A percentile compares a stretch with the other conserved stretches of the same genome.
Conservation (phyloP, 208 protist genomes). For the Leishmania tarentolae region DNA sequence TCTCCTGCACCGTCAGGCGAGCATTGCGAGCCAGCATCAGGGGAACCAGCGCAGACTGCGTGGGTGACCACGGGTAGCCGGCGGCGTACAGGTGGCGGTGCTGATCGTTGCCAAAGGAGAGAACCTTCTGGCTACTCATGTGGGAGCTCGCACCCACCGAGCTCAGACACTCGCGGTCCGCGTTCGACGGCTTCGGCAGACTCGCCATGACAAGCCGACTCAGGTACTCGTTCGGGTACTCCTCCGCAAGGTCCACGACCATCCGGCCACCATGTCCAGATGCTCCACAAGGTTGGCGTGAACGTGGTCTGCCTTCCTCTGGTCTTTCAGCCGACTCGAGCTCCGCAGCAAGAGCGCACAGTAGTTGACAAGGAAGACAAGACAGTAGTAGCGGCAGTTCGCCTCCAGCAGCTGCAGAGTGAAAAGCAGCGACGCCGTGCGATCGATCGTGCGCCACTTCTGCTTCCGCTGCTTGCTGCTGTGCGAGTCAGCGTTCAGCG, state of each 20-base stretch:
- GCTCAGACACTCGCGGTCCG: background rate
- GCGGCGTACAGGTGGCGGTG: constrained; percentile 8
- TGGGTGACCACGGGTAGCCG: background rate
- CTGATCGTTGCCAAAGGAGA: background rate
- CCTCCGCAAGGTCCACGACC: background rate
- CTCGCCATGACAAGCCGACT: background rate
- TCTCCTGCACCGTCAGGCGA: constrained; percentile 1
- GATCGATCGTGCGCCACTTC: constrained; percentile 6
- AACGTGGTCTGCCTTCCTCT: constrained; percentile 12
- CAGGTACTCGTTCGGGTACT: constrained; percentile 19
- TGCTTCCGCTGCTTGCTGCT: background rate
- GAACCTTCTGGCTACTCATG: background rate
- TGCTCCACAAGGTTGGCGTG: constrained; percentile 27
- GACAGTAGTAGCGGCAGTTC: constrained; percentile 27
- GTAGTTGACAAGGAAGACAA: constrained; percentile 21
- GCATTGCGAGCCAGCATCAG: constrained; percentile 1
- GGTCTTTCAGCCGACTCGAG: constrained; percentile 13
- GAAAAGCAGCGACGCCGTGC: constrained; percentile 7
- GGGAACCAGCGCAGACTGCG: constrained; percentile 7
- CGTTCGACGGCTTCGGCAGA: background rate
- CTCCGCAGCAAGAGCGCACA: constrained; percentile 4
- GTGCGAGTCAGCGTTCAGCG: background rate
- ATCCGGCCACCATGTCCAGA: background rate
- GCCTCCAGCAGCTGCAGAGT: constrained; percentile 29
- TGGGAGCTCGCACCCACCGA: background rate